Evolutionary conservation across 352 stramenopile genomes (phyloP).

Genomic region (Phytophthora quininea): DNA sequence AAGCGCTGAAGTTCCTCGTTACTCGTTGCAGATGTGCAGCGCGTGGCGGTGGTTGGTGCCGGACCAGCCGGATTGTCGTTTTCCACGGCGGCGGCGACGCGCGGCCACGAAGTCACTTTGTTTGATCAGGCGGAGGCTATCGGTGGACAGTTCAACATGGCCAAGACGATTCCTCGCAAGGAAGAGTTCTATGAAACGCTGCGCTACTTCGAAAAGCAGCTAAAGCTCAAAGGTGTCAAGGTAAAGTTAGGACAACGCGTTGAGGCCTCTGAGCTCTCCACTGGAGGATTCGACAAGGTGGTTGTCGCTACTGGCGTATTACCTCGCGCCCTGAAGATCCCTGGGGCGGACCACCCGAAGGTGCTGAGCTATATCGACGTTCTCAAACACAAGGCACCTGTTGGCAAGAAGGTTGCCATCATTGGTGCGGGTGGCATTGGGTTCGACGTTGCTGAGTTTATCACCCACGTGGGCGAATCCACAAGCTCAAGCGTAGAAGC

Average conservation of each 20-base stretch:
- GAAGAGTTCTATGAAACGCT: slow-evolving; percentile 98
- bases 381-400: slow-evolving; percentile 84
- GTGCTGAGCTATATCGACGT: slow-evolving; percentile 97
- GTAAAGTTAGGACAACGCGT: slow-evolving; percentile 73
- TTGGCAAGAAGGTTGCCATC: slow-evolving; percentile 94
- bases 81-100: slow-evolving; percentile 83
- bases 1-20: slow-evolving; percentile 1
- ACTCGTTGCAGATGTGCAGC: slow-evolving; percentile 38
- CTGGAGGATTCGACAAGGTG: slow-evolving; percentile 88
- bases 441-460: slow-evolving; percentile 97
- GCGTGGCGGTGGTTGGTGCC: slow-evolving; percentile 92
- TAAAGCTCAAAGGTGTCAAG: slow-evolving; percentile 88
- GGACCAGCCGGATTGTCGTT: slow-evolving; percentile 95
- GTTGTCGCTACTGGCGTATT: slow-evolving; percentile 96
- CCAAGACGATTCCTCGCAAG: slow-evolving; percentile 96
- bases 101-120: slow-evolving; percentile 94
- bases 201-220: slow-evolving; percentile 93
- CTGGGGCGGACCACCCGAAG: slow-evolving; percentile 88
- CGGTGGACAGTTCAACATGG: slow-evolving; percentile 97
- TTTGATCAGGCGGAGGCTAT: slow-evolving; percentile 91
- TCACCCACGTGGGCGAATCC: slow-evolving; percentile 84
- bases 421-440: slow-evolving; percentile 97
- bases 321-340: slow-evolving; percentile 90
- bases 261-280: slow-evolving; percentile 53
- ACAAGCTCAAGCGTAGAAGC: slow-evolving; percentile 73